phyloP scores from a whole-genome alignment of 371 early-diverging fungal species.

The Mortierella sp. region DNA sequence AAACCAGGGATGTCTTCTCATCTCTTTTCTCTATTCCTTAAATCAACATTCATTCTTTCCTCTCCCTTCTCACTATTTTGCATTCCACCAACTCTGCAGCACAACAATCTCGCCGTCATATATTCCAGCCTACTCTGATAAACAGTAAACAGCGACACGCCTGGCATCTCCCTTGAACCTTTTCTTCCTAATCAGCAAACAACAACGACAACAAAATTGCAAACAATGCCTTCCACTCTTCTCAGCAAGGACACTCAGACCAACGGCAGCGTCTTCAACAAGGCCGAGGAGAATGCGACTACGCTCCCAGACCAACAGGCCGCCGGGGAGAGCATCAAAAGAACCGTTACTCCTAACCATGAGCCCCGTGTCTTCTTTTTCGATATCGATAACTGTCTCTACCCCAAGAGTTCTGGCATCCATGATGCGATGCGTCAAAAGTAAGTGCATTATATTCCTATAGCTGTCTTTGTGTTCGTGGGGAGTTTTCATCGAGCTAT shows the following conservation, averaged over 20 bases:
- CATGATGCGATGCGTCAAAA: constrained; percentile 71
- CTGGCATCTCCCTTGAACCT: too few relatives aligned
- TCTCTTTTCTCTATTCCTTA: neutral
- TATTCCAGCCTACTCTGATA: neutral
- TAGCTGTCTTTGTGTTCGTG: neutral
- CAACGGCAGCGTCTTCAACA: neutral
- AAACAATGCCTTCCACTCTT: constrained; percentile 9
- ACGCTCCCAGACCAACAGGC: constrained; percentile 19
- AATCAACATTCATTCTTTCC: neutral
- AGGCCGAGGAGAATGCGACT: constrained; percentile 1
- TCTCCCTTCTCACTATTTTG: neutral
- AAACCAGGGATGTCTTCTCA: neutral
- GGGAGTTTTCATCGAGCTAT: neutral
- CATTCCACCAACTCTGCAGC: constrained; percentile 1
- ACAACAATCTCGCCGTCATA: neutral
- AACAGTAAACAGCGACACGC: neutral
- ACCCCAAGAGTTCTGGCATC: constrained; percentile 73
- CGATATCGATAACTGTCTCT: constrained; percentile 91
- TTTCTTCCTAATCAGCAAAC: neutral
- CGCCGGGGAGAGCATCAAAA: constrained; percentile 24
- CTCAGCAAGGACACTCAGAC: neutral
- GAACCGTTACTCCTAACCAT: constrained; percentile 48
- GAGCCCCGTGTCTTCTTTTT: constrained; percentile 80
- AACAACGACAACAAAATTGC: neutral
- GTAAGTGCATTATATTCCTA: constrained; percentile 37